Evolutionary conservation across 1,139 yeast species (phyloP).

Genomic region (Pichia sp.): DNA sequence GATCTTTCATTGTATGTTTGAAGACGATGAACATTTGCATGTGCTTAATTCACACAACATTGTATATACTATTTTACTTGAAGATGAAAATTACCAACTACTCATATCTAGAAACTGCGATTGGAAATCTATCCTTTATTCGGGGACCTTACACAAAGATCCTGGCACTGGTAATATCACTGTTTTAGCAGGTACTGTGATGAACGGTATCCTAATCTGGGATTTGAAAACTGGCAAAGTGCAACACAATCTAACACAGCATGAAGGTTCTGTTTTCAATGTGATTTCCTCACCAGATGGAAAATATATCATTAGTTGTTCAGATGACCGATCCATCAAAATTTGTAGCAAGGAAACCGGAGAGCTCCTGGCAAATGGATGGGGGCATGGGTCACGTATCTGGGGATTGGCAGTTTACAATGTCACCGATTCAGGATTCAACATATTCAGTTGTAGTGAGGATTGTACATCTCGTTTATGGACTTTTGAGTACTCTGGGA

Average conservation of each 20-base stretch:
- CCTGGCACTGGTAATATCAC: conserved; percentile 38
- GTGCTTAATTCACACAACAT: conserved; percentile 80
- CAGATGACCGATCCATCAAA: conserved; percentile 87
- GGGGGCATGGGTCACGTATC: conserved; percentile 96
- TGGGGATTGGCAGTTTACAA: conserved; percentile 70
- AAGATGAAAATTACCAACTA: conserved; percentile 30
- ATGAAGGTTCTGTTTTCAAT: conserved; percentile 89
- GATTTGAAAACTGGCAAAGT: conserved; percentile 43
- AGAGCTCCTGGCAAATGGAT: conserved; percentile 64
- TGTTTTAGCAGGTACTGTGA: conserved; percentile 87
- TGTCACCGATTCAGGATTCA: conserved; percentile 32
- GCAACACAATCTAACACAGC: conserved; percentile 59
- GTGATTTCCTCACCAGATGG: conserved; percentile 61
- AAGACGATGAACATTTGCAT: conserved; percentile 37
- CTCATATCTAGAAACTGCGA: conserved; percentile 47
- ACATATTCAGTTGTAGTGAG: conserved; percentile 68
- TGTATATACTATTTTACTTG: conserved; percentile 47
- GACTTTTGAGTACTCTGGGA: conserved; percentile 39
- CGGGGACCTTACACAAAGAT: conserved; percentile 64
- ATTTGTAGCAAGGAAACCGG: conserved; percentile 65
- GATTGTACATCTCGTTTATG: conserved; percentile 87
- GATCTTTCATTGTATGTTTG: conserved; percentile 62
- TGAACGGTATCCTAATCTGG: conserved; percentile 86
- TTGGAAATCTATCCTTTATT: conserved; percentile 80
- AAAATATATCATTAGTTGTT: conserved; percentile 65